Base-by-base conservation (phyloP, 139 green algal genomes). In the Chlorella sp. region DNA sequence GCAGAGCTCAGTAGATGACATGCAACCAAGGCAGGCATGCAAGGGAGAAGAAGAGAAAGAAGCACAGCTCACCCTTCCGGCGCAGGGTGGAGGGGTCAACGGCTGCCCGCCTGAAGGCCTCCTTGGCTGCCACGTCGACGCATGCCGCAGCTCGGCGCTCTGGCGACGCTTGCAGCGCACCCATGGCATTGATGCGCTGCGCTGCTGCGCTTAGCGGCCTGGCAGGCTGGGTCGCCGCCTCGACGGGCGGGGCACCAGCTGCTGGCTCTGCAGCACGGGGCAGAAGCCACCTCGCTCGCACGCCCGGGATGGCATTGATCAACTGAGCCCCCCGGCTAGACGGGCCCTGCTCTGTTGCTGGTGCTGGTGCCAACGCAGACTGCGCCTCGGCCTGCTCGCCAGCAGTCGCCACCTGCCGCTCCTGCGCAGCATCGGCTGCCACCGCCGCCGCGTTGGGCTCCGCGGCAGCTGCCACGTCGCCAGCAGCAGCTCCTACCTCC, bases 11-110 rank as follows among this genome's bases (percentile, higher is more conserved):
- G 8, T 29, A 63, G 8, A 41, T 5, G 38, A 45, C 60, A 31
- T 7, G 21, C 40, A 25, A 69, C 8, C 38, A 8, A 27, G 51
- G 23, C 17, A 55, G 1, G 35, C 62, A 31, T 19, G 21, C 33
- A 45, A n/a, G 8, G 33, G 14, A 23, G 9, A 23, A 1, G 8
- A 43, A 19, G 8, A 27, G 31, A 0, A 40, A 12, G 41, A 12
- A 4, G 19, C 0, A 56, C 68, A 19, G 46, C 46, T 9, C 71
- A 77, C 71, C 58, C 33, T 77, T 77, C 31, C 48, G 62, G n/a
- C 42, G 42, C 42, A 35, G 56, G 2, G 42, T 61, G 8, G 56
- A 35, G 5, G 71, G 71, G 58, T 77, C 71, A 6, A 77, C 71
- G 1, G 68, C 71, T n/a, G n/a, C n/a, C n/a, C n/a, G n/a, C n/a